Evolutionary conservation across 1,284 basidiomycete species (phyloP).

Genomic region (Pisolithus thermaeus): DNA sequence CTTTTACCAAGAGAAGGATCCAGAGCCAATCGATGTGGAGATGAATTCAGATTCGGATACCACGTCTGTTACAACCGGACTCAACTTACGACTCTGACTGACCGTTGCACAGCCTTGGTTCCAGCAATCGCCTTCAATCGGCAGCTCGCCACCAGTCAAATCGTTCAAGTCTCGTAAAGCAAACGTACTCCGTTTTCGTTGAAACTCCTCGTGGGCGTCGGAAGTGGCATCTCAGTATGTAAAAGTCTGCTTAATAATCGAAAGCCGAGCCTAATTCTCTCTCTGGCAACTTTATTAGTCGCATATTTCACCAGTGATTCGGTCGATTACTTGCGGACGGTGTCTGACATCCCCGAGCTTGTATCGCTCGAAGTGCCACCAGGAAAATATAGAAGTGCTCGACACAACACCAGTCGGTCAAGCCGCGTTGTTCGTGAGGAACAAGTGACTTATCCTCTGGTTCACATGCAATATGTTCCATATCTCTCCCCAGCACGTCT

Average conservation of each 20-base stretch:
- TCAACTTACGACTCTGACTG: background rate
- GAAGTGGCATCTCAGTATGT: conserved; percentile 73
- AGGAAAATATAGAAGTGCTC: conserved; percentile 60
- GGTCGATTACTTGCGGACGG: conserved; percentile 46
- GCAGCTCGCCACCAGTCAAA: conserved; percentile 27
- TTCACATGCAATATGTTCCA: conserved; percentile 25
- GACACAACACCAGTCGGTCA: conserved; percentile 33
- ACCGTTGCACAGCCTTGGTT: conserved; percentile 25
- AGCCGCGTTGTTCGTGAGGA: conserved; percentile 21
- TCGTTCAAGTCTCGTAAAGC: conserved; percentile 60
- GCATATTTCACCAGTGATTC: conserved; percentile 68
- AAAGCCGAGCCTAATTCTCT: background rate
- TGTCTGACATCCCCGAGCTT: conserved; percentile 54
- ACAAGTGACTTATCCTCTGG: conserved; percentile 8
- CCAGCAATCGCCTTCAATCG: conserved; percentile 32
- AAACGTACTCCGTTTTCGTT: conserved; percentile 74
- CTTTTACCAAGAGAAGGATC: conserved; percentile 64
- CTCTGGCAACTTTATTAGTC: conserved; percentile 34
- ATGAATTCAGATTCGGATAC: conserved; percentile 43
- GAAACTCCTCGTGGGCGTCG: conserved; percentile 53
- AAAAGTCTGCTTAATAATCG: background rate
- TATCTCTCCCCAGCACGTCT: conserved; percentile 27
- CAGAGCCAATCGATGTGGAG: conserved; percentile 39
- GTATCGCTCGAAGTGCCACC: conserved; percentile 48
- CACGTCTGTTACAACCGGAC: conserved; percentile 25